These are phyloP conservation scores for Friedmanniomyces simplex DNA, from an alignment of 495 filamentous ascomycete genomes.

Conservation along the genomic window DNA sequence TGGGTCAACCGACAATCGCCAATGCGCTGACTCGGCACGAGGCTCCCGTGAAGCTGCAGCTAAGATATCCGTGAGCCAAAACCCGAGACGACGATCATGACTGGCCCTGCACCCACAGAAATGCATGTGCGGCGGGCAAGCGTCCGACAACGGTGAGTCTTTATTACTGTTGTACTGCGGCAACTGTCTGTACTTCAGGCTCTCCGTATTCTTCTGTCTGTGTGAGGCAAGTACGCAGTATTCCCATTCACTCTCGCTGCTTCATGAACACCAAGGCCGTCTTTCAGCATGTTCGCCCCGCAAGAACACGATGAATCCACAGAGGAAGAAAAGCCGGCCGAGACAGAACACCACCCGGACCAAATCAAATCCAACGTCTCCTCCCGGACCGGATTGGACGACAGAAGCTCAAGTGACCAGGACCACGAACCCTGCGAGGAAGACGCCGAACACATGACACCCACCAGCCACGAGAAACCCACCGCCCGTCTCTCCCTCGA, in stretches of 20 bases:
- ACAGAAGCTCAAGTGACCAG: neutral
- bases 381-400: neutral
- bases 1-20: neutral
- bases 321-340: neutral
- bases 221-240: neutral
- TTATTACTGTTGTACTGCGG: neutral
- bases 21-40: neutral
- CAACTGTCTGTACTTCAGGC: too few relatives aligned
- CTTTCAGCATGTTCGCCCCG: neutral
- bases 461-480: neutral
- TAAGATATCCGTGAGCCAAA: neutral
- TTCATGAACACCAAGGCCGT: neutral
- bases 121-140: neutral
- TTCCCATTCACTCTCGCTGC: neutral
- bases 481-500: neutral
- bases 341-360: neutral
- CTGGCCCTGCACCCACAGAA: neutral
- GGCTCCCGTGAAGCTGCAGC: neutral
- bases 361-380: neutral
- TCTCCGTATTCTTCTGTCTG: neutral
- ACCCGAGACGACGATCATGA: neutral
- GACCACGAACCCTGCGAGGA: neutral
- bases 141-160: neutral
- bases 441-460: neutral
- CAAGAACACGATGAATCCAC: neutral